Percentiles rank a stretch among this genome's conserved stretches.
phyloP scores from a whole-genome alignment of 257 asterid genomes.

The Haberlea rhodopensis region DNA sequence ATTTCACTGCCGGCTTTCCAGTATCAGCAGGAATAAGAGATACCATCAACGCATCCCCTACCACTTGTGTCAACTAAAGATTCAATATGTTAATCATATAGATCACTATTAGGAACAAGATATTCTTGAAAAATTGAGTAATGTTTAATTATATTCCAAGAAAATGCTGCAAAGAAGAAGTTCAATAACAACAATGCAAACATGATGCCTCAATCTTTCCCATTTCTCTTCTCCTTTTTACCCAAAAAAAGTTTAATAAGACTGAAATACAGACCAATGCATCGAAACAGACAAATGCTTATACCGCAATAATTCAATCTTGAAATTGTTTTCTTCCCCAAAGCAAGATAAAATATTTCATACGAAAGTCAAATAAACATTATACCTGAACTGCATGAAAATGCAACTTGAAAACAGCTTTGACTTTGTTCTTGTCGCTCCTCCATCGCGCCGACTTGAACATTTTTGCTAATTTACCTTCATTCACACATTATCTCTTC shows the following conservation, averaged over 20 bases:
- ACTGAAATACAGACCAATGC: neutral
- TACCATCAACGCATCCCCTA: slow-evolving; percentile 66
- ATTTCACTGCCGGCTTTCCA: slow-evolving; percentile 71
- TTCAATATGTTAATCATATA: slow-evolving; percentile 20
- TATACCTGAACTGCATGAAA: slow-evolving; percentile 93
- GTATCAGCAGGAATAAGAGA: slow-evolving; percentile 81
- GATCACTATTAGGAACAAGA: slow-evolving; percentile 12
- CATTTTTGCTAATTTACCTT: slow-evolving; percentile 33
- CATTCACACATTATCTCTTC: neutral
- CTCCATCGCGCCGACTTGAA: slow-evolving; percentile 88
- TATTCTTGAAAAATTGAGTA: slow-evolving; percentile 1
- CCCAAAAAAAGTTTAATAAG: neutral
- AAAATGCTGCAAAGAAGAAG: neutral
- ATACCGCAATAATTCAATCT: neutral
- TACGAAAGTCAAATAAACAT: neutral
- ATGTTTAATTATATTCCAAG: neutral
- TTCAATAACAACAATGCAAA: neutral
- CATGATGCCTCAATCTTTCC: slow-evolving; percentile 13
- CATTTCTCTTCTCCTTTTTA: neutral
- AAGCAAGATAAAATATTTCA: slow-evolving; percentile 11
- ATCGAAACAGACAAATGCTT: neutral
- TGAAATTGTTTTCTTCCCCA: slow-evolving; percentile 22
- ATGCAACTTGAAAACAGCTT: slow-evolving; percentile 82
- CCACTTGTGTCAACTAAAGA: slow-evolving; percentile 52
- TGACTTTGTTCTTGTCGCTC: slow-evolving; percentile 89